Evolutionary conservation across 108 stramenopile species (phyloP).

Genomic region (Chaetoceros muelleri): DNA sequence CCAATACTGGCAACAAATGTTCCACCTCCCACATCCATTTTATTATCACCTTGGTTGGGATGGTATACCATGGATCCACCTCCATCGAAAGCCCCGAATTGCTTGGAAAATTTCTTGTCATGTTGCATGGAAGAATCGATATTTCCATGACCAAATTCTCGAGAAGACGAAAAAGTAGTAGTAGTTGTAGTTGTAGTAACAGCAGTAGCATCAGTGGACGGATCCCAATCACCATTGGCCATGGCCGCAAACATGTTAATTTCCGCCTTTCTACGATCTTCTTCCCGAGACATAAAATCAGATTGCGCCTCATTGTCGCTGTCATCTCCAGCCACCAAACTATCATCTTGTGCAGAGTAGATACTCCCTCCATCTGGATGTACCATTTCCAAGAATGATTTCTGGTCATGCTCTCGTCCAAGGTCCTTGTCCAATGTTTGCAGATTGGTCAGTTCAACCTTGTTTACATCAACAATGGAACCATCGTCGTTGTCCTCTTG

Average conservation of each 20-base stretch:
- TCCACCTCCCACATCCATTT: too few relatives aligned
- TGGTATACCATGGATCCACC: background rate
- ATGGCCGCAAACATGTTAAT: constrained; percentile 44
- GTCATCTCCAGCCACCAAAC: too few relatives aligned
- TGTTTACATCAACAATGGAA: too few relatives aligned
- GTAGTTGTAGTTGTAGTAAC: constrained; percentile 6
- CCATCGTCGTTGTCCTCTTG: too few relatives aligned
- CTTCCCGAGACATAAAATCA: too few relatives aligned
- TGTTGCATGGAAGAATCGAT: background rate
- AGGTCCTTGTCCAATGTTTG: too few relatives aligned
- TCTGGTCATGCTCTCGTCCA: too few relatives aligned
- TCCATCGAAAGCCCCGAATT: background rate
- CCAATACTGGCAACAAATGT: background rate
- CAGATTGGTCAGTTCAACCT: too few relatives aligned
- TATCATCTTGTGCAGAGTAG: too few relatives aligned
- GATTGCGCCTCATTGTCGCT: too few relatives aligned
- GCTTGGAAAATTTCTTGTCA: background rate
- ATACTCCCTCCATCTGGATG: too few relatives aligned
- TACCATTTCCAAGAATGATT: too few relatives aligned
- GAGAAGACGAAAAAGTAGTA: constrained; percentile 1
- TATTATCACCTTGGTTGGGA: background rate
- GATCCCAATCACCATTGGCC: constrained; percentile 17
- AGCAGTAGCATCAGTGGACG: background rate
- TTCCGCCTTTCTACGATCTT: constrained; percentile 21
- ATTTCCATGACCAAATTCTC: constrained; percentile 1